phyloP scores from a whole-genome alignment of 2,329 filamentous ascomycete genomes.

The Aspergillus clavatus region DNA sequence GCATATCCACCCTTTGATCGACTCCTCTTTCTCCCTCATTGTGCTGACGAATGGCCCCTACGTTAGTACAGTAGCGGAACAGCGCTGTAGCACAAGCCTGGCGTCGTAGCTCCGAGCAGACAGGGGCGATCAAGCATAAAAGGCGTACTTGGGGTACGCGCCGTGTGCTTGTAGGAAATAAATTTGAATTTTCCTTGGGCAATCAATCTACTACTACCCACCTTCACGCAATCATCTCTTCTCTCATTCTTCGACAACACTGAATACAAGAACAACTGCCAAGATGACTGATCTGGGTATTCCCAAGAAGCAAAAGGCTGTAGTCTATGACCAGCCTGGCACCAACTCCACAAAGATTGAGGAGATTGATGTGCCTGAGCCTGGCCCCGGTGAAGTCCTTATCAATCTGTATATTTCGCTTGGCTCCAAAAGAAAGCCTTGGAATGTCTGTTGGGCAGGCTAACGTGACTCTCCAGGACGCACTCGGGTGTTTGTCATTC shows the following conservation, averaged over 20 bases:
- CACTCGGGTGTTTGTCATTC: constrained; percentile 64
- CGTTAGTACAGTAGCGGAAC: not conserved
- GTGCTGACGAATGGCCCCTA: not conserved
- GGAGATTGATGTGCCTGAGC: constrained; percentile 60
- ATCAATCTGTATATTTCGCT: constrained; percentile 50
- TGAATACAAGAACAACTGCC: not conserved
- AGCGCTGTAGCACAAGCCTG: not conserved
- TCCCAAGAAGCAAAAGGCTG: constrained; percentile 59
- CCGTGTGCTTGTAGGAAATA: no score
- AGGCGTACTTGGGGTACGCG: no score
- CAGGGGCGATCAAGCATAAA: no score
- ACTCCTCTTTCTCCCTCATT: not conserved
- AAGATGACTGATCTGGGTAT: constrained; percentile 40
- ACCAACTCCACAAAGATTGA: constrained; percentile 60
- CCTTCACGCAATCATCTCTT: not conserved
- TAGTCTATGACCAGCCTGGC: constrained; percentile 62
- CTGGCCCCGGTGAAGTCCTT: constrained; percentile 58
- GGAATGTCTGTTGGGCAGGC: not conserved
- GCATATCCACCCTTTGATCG: not conserved
- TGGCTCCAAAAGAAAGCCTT: not conserved
- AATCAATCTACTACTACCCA: no score
- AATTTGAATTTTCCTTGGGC: no score
- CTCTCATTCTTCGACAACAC: not conserved
- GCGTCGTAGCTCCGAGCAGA: not conserved
- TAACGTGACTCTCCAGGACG: constrained; percentile 37